Base-by-base conservation (phyloP, 1,139 yeast species). In the Pneumocystis wakefieldiae region DNA sequence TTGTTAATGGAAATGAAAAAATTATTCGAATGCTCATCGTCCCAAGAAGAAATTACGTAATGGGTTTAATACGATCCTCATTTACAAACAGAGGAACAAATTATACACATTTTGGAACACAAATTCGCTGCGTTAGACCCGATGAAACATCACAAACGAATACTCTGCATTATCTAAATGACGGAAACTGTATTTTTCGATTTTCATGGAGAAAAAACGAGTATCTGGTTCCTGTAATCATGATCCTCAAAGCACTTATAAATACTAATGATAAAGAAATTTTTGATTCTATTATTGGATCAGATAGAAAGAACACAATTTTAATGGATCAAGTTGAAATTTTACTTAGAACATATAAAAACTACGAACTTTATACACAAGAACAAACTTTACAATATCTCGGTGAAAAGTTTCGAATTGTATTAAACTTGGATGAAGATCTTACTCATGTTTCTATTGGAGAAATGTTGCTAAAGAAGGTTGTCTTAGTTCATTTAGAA, bases 71-170 rank as follows among this genome's bases (percentile, higher is more conserved):
- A 66, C 89, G 99, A 77, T 95, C 96, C 41, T 87, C 96, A 19
- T 92, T 92, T 73, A 86, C 86, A 63, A 90, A 90, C 76, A 86
- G 98, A 80, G 99, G 98, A 70, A 86, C 92, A 15, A 76, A 90
- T 7, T 92, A 94, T 76, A 80, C 96, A 61, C 84, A 85, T 68
- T 94, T 76, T 70, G 99, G 98, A 83, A 83, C 92, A 66, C 97
- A 91, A 77, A 87, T 92, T 67, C 83, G 99, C 76, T 83, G 87
- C 68, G 97, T 90, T 5, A 84, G 98, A 73, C 95, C 95, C 3
- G 99, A 94, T 75, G 97, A 92, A 77, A 87, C 96, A 14, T 90
- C 98, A 17, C 97, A 91, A 76, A 90, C 98, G 3, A 92, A 92
- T 72, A 97, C 92, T 8, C 79, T 92, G 73, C 99, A 94, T 75